Evolutionary conservation across 768 basidiomycete species (phyloP).

Genomic region (Boletus sp.): DNA sequence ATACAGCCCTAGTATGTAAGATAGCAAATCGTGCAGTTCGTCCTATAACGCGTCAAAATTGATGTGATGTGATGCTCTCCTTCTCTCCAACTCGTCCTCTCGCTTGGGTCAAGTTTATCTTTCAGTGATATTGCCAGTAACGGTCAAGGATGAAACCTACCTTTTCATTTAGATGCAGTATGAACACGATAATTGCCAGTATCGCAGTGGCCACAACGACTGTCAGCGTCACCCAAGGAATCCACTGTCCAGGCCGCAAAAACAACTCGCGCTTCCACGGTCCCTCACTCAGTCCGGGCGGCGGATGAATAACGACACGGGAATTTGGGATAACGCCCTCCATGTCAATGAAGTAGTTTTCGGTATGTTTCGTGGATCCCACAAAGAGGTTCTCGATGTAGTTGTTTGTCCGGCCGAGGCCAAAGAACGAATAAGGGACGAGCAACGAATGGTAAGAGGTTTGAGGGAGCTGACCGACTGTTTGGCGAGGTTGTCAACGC

Average conservation of each 20-base stretch:
- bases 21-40: conserved; percentile 1
- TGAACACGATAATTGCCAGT: conserved; percentile 78
- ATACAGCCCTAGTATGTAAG: conserved; percentile 16
- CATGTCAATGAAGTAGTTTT: conserved; percentile 81
- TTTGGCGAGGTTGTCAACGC: conserved; percentile 3
- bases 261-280: conserved; percentile 87
- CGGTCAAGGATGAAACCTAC: conserved; percentile 38
- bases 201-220: conserved; percentile 70
- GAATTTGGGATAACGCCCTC: conserved; percentile 98
- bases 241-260: conserved; percentile 93
- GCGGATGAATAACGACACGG: conserved; percentile 90
- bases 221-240: conserved; percentile 93
- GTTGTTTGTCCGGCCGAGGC: conserved; percentile 96
- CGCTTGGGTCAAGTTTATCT: conserved; percentile 44
- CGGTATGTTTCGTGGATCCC: conserved; percentile 75
- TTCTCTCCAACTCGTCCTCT: conserved; percentile 90
- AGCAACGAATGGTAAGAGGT: conserved; percentile 88
- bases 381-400: conserved; percentile 99
- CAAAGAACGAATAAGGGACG: conserved; percentile 93
- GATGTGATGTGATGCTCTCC: conserved; percentile 89
- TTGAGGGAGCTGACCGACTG: conserved; percentile 91
- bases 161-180: conserved; percentile 91
- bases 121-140: conserved; percentile 2
- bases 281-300: conserved; percentile 45
- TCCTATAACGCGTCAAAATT: conserved; percentile 89